phyloP scores from a whole-genome alignment of 345 rosid genomes.

The Linum tenue region DNA sequence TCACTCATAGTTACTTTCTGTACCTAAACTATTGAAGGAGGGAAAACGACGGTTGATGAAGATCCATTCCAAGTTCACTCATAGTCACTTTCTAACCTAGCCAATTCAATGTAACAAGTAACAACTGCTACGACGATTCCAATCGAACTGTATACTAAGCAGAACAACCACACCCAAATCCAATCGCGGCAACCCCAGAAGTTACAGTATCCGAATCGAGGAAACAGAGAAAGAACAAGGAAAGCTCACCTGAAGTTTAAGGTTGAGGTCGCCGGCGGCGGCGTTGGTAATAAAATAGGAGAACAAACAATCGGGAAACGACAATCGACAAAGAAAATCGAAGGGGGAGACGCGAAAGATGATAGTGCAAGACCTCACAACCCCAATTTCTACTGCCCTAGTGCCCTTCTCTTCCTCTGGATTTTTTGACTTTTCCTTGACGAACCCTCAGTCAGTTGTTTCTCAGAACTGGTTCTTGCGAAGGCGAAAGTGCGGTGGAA shows the following conservation, averaged over 20 bases:
- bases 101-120: neutral
- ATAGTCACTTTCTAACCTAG: too few species aligned
- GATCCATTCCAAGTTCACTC: too few species aligned
- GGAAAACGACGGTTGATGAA: too few species aligned
- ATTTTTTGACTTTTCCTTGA: too few species aligned
- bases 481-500: too few species aligned
- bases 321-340: neutral
- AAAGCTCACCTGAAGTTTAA: neutral
- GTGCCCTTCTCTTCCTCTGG: too few species aligned
- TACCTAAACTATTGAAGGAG: too few species aligned
- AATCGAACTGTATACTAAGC: neutral
- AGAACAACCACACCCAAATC: neutral
- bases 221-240: neutral
- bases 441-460: too few species aligned
- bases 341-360: neutral
- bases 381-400: too few species aligned
- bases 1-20: too few species aligned
- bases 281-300: neutral
- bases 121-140: neutral
- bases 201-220: neutral
- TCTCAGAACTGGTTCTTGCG: too few species aligned
- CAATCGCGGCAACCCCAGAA: neutral
- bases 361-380: too few species aligned
- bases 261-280: neutral
- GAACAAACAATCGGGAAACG: neutral